These are phyloP conservation scores for Starmerella roubikii DNA, from an alignment of 805 yeast species.

Conservation along the genomic window DNA sequence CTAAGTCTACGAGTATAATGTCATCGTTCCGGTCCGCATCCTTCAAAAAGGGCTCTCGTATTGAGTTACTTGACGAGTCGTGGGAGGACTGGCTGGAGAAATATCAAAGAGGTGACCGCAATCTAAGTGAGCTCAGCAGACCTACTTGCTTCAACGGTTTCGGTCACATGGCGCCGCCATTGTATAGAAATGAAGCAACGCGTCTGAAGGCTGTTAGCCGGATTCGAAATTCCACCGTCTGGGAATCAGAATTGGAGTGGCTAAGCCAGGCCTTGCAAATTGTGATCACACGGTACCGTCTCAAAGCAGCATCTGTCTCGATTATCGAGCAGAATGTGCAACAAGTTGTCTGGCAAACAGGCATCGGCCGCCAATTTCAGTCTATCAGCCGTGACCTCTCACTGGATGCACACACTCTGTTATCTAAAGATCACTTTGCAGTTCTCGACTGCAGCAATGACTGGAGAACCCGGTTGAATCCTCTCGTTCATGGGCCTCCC, in stretches of 20 bases:
- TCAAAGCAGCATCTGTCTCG: constrained; percentile 45
- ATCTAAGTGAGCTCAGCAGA: constrained; percentile 31
- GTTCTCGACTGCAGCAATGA: constrained; percentile 49
- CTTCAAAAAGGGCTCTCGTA: constrained; percentile 2
- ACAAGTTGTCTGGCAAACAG: constrained; percentile 36
- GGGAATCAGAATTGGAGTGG: constrained; percentile 35
- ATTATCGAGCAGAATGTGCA: constrained; percentile 39
- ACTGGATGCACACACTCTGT: constrained; percentile 54
- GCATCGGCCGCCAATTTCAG: constrained; percentile 36
- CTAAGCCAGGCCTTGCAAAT: constrained; percentile 29
- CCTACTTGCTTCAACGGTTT: constrained; percentile 40
- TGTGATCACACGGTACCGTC: constrained; percentile 30
- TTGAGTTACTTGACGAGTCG: constrained; percentile 14
- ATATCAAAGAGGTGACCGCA: constrained; percentile 10
- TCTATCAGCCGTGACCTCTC: constrained; percentile 34
- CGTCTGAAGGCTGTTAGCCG: constrained; percentile 34
- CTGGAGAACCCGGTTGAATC: constrained; percentile 55
- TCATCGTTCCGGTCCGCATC: constrained; percentile 7
- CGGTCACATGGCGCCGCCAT: constrained; percentile 49
- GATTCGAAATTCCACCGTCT: constrained; percentile 33
- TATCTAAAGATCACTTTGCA: constrained; percentile 43
- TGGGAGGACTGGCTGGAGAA: constrained; percentile 21
- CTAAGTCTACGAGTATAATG: no score
- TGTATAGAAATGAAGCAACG: constrained; percentile 36
- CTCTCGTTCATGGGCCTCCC: constrained; percentile 51